Evolutionary conservation across 768 basidiomycete genomes (phyloP), one percentile per base, ranked within the genome.

Genomic region (Naganishia kalamii): DNA sequence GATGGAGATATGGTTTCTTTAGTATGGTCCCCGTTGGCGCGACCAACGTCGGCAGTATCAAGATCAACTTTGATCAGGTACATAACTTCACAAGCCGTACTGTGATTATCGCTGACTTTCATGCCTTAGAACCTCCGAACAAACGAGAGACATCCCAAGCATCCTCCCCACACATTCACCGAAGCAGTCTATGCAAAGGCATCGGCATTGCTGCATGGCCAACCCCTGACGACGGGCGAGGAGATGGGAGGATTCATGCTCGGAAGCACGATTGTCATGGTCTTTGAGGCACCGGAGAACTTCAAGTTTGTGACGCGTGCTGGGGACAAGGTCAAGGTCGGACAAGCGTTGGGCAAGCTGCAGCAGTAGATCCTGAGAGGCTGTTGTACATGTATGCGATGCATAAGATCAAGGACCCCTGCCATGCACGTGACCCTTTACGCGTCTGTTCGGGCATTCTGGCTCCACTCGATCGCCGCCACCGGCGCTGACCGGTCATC

Each of bases 161-260:
- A 88, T 85, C 60, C 90, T 3, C 88, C 41, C 82, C 93, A 92
- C 30, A 89, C 91, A 1, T 96, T 90, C 79, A 84, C 85, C 5
- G 96, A 98, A 79, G 96, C 93, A 0, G 87, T 90, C 15, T 99
- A 99, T 78, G 84, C 86, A 2, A 84, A 83, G 6, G 94, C 93
- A 0, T 92, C 89, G 0, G 80, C 86, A 0, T 78, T 98, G 29
- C 82, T 98, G 37, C 83, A 85, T 19, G 96, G 96, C 0, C 92
- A 96, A 73, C 93, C 94, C 1, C 82, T 97, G 48, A 81, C 81
- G 0, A 83, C 88, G 0, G 93, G 90, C 0, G 89, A 96, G 77
- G 93, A 99, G 80, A 91, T 97, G 89, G 96, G 96, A 33, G 96
- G 93, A 1, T 99, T 99, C 80, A 88, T 87, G 72, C 81, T 98